These are phyloP conservation scores for Stagonosporopsis chrysanthemi DNA, from an alignment of 2,329 filamentous ascomycete genomes.

Conservation along the genomic window DNA sequence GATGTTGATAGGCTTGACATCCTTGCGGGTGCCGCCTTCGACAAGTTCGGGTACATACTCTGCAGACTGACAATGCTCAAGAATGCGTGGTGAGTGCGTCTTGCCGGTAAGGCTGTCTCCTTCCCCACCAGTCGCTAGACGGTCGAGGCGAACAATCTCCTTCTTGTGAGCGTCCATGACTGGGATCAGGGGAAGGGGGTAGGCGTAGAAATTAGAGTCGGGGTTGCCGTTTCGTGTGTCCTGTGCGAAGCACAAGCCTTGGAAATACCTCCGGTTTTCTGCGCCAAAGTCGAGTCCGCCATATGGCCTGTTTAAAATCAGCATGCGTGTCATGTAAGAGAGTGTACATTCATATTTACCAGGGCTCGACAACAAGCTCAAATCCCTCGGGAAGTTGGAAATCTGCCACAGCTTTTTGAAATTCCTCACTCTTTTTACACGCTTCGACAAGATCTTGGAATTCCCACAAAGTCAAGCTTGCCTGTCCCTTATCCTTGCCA, in stretches of 20 bases:
- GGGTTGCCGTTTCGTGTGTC: slow-evolving; percentile 55
- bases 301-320: slow-evolving; percentile 53
- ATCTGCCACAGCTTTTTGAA: slow-evolving; percentile 60
- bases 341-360: slow-evolving; percentile 26
- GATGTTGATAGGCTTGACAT: slow-evolving; percentile 73
- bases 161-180: slow-evolving; percentile 48
- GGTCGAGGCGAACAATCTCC: slow-evolving; percentile 47
- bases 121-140: slow-evolving; percentile 49
- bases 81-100: slow-evolving; percentile 47
- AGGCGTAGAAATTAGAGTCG: slow-evolving; percentile 53
- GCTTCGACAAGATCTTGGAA: slow-evolving; percentile 48
- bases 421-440: slow-evolving; percentile 61
- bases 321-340: not conserved
- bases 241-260: slow-evolving; percentile 62
- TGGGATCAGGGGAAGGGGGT: slow-evolving; percentile 48
- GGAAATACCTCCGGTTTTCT: slow-evolving; percentile 60
- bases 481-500: slow-evolving; percentile 56
- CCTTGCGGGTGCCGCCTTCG: slow-evolving; percentile 47
- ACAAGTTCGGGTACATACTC: slow-evolving; percentile 60
- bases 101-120: slow-evolving; percentile 48
- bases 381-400: slow-evolving; percentile 64
- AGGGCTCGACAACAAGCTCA: slow-evolving; percentile 63
- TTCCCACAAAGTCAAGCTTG: slow-evolving; percentile 57
- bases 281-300: slow-evolving; percentile 60
- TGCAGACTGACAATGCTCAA: slow-evolving; percentile 59